These are phyloP conservation scores for Pisolithus tinctorius DNA, from an alignment of 768 basidiomycete species.

Conservation along the genomic window DNA sequence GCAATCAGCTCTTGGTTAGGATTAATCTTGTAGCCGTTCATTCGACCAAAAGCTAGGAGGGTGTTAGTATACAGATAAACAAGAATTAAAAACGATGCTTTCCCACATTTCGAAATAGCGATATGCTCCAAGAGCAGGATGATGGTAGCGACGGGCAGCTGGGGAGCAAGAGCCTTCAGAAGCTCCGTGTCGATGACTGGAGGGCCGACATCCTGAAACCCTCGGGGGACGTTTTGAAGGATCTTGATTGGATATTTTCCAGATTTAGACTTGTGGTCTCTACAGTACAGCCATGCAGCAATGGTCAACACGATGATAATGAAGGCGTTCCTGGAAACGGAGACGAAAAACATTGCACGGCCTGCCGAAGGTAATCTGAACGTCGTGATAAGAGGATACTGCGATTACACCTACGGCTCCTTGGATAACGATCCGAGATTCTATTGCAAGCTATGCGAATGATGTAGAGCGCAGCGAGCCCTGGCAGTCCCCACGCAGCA, in stretches of 20 bases:
- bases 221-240: constrained; percentile 76
- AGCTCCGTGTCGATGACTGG: constrained; percentile 45
- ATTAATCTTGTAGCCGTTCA: constrained; percentile 92
- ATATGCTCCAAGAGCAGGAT: constrained; percentile 94
- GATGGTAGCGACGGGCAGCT: constrained; percentile 82
- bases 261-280: constrained; percentile 45
- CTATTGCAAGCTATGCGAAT: constrained; percentile 54
- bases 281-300: constrained; percentile 80
- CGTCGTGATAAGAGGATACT: neutral
- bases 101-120: constrained; percentile 87
- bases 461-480: constrained; percentile 60
- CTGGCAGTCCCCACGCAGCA: constrained; percentile 85
- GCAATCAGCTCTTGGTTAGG: constrained; percentile 95
- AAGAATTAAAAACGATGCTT: neutral
- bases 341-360: constrained; percentile 70
- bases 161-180: constrained; percentile 59
- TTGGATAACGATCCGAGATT: constrained; percentile 54
- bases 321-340: constrained; percentile 76
- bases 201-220: constrained; percentile 55
- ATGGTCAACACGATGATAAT: constrained; percentile 84
- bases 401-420: constrained; percentile 38
- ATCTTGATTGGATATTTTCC: constrained; percentile 83
- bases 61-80: constrained; percentile 5
- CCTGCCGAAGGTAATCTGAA: constrained; percentile 31
- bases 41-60: constrained; percentile 80